Conservation (phyloP, 805 yeast species). For the Nakazawaea populi region DNA sequence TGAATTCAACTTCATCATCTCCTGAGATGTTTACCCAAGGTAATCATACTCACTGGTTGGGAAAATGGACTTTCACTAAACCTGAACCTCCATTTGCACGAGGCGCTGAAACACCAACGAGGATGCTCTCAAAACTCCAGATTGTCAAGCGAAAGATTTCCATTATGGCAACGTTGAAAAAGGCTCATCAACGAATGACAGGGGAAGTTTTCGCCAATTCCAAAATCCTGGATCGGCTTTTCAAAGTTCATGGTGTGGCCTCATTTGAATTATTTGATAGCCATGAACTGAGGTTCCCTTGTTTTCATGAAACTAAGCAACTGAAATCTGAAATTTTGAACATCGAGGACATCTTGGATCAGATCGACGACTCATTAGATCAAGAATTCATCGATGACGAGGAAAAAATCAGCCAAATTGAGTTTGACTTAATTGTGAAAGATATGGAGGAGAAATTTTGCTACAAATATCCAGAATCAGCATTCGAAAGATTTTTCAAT, state of each 20-base stretch:
- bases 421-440: neutral
- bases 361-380: neutral
- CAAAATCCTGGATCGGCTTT: no score
- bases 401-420: neutral
- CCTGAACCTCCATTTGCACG: neutral
- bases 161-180: neutral
- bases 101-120: neutral
- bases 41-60: no score
- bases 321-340: no score
- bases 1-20: no score
- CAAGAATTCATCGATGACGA: neutral
- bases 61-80: neutral
- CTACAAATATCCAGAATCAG: neutral
- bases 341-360: neutral
- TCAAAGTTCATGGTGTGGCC: no score
- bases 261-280: no score
- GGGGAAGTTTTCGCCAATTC: neutral
- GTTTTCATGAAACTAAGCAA: no score
- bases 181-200: neutral
- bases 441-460: neutral
- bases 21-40: no score
- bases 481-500: neutral
- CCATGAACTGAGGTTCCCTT: no score
- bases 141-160: slow-evolving; percentile 1
- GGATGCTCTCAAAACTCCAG: neutral